phyloP scores from a whole-genome alignment of 352 stramenopile species.

The Phytophthora colocasiae region DNA sequence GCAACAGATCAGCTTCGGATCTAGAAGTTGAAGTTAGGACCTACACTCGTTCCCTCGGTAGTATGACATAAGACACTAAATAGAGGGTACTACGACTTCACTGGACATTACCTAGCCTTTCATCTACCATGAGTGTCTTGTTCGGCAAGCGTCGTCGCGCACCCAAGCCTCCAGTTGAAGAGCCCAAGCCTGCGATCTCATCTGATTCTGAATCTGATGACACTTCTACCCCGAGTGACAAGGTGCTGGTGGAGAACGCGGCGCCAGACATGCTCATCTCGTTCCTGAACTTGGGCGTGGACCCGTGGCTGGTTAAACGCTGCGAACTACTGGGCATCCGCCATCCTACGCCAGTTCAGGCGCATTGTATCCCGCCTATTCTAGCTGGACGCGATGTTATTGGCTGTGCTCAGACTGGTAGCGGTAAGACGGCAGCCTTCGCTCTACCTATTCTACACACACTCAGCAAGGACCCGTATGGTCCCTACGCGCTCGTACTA shows the following conservation, averaged over 20 bases:
- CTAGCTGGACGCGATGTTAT: conserved; percentile 92
- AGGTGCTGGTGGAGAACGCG: conserved; percentile 50
- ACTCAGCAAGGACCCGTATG: conserved; percentile 94
- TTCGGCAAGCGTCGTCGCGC: conserved; percentile 78
- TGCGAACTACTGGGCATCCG: conserved; percentile 86
- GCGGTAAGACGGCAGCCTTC: conserved; percentile 99
- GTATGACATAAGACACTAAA: too few species aligned
- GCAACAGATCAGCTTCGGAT: conserved; percentile 71
- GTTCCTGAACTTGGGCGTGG: conserved; percentile 87
- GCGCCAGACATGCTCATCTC: conserved; percentile 64
- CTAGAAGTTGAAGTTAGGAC: conserved; percentile 16
- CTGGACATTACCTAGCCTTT: conserved; percentile 2
- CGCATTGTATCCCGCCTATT: conserved; percentile 91
- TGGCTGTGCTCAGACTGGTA: conserved; percentile 94
- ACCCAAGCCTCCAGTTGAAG: conserved; percentile 1
- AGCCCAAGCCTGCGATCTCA: conserved; percentile 5
- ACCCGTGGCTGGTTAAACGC: conserved; percentile 89
- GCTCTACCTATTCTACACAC: conserved; percentile 97
- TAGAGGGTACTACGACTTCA: background rate
- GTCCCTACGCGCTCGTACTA: conserved; percentile 96
- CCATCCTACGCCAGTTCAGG: conserved; percentile 91
- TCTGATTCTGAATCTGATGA: background rate
- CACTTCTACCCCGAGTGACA: conserved; percentile 29
- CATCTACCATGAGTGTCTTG: conserved; percentile 68
- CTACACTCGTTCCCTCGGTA: too few species aligned